Base-by-base conservation (phyloP, 202 grass and related monocot genomes). In the Panicum virgatum region DNA sequence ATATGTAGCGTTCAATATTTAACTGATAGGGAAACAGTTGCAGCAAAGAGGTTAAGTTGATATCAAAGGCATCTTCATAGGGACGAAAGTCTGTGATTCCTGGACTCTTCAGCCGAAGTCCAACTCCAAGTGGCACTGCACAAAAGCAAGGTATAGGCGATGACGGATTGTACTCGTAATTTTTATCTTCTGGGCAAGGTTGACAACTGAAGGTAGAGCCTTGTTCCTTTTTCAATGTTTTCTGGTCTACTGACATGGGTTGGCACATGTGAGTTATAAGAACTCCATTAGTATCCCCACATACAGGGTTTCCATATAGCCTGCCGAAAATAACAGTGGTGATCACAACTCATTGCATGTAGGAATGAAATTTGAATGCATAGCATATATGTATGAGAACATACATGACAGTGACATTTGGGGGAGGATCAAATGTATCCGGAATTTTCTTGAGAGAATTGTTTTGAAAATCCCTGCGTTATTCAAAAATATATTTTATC, bases 71-170 rank as follows among this genome's bases (percentile, higher is more conserved):
- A 83, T 34, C 32, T 48, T 88, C 50, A 62, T 93, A 93, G 36
- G 96, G 90, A 73, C 3, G 73, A 61, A 98, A 98, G 81, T 90
- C 64, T 45, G 73, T 87, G 60, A 98, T 48, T 78, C 96, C 96
- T 82, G 92, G 96, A 90, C 92, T 95, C 80, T 98, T 98, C 68
- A 98, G 65, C 25, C 96, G 86, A 88, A 95, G 87, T 62, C 87
- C 96, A 72, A 98, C 85, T 34, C 59, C 58, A 84, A 98, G 79
- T 77, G 92, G 87, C 27, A 76, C 20, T 5, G 80, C 65, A 85
- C 96, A 98, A 70, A 91, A 93, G 80, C 96, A 98, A 27, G 39
- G 13, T 52, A 79, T 23, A 19, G 64, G 42, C 3, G 87, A 88
- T 71, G 16, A 88, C 10, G 89, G 89, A 67, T 98, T 98, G 76